Conservation (phyloP, 257 asterid species). For the Solanum appendiculatum region DNA sequence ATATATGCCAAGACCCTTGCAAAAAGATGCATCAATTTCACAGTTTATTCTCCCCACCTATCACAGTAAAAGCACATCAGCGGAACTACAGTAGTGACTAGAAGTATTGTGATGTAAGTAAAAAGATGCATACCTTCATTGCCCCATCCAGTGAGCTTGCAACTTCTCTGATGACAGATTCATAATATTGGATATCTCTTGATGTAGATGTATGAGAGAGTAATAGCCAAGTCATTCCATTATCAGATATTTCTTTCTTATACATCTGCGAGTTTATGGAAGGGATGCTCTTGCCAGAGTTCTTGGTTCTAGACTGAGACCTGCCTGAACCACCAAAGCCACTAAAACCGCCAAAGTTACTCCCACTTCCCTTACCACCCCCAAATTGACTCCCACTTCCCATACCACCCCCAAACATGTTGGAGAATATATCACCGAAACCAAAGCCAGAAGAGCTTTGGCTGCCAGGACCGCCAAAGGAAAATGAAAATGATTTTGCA, state of each 20-base stretch:
- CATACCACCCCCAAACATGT: constrained; percentile 58
- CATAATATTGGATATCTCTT: constrained; percentile 44
- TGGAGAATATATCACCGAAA: constrained; percentile 59
- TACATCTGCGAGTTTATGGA: constrained; percentile 41
- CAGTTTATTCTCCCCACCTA: constrained; percentile 84
- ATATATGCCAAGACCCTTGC: constrained; percentile 61
- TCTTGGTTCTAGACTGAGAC: constrained; percentile 30
- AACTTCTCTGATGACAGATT: constrained; percentile 45
- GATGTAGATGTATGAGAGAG: constrained; percentile 37
- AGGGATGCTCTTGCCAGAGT: constrained; percentile 38
- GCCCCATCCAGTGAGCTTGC: constrained; percentile 61
- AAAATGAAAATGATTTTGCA: constrained; percentile 74
- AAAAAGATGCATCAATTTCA: constrained; percentile 55
- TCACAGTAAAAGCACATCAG: neutral
- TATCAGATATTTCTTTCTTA: constrained; percentile 58
- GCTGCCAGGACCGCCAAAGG: constrained; percentile 71
- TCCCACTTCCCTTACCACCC: constrained; percentile 62
- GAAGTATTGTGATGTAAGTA: neutral
- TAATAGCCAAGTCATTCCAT: constrained; percentile 75
- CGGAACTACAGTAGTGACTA: neutral
- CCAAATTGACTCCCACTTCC: constrained; percentile 60
- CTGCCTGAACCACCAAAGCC: constrained; percentile 40
- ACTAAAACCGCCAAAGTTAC: constrained; percentile 12
- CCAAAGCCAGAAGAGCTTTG: constrained; percentile 57
- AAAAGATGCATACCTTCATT: constrained; percentile 47